Conservation (phyloP, 306 rosid species). For the Ziziphus jujuba region DNA sequence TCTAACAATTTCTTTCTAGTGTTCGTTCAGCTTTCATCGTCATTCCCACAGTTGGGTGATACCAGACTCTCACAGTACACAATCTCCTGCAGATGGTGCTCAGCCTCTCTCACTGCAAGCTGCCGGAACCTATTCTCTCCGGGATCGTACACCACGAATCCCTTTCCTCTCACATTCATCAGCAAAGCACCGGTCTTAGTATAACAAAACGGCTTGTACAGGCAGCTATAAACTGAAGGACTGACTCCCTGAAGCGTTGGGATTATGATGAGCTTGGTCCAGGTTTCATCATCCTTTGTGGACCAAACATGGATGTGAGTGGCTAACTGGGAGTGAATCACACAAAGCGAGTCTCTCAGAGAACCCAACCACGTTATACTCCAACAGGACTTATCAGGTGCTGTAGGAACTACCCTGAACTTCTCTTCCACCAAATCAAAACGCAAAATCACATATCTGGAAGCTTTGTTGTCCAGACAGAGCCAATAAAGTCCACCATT, state of each 20-base stretch:
- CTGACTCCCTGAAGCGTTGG: slow-evolving; percentile 10
- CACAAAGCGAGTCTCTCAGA: slow-evolving; percentile 26
- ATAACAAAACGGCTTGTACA: slow-evolving; percentile 38
- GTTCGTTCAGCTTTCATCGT: too few species aligned
- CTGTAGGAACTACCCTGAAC: slow-evolving; percentile 27
- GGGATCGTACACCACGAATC: slow-evolving; percentile 31
- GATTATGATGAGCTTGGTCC: slow-evolving; percentile 29
- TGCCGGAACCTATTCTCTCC: slow-evolving; percentile 6
- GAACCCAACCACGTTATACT: slow-evolving; percentile 32
- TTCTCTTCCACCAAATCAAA: slow-evolving; percentile 37
- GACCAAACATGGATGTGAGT: slow-evolving; percentile 33
- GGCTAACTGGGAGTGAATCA: slow-evolving; percentile 29
- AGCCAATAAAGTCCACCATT: slow-evolving; percentile 41
- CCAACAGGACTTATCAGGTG: slow-evolving; percentile 12
- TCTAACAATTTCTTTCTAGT: too few species aligned
- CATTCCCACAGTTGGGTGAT: slow-evolving; percentile 27
- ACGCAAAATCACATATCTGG: slow-evolving; percentile 20
- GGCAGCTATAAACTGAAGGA: slow-evolving; percentile 5
- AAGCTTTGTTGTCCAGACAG: slow-evolving; percentile 5
- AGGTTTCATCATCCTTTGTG: slow-evolving; percentile 28
- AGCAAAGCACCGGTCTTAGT: slow-evolving; percentile 32
- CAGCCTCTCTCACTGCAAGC: slow-evolving; percentile 18
- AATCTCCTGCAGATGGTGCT: slow-evolving; percentile 41
- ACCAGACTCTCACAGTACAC: slow-evolving; percentile 41
- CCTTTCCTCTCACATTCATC: slow-evolving; percentile 35